These are phyloP conservation scores for Calocera cornea DNA, from an alignment of 768 basidiomycete species.

Conservation along the genomic window DNA sequence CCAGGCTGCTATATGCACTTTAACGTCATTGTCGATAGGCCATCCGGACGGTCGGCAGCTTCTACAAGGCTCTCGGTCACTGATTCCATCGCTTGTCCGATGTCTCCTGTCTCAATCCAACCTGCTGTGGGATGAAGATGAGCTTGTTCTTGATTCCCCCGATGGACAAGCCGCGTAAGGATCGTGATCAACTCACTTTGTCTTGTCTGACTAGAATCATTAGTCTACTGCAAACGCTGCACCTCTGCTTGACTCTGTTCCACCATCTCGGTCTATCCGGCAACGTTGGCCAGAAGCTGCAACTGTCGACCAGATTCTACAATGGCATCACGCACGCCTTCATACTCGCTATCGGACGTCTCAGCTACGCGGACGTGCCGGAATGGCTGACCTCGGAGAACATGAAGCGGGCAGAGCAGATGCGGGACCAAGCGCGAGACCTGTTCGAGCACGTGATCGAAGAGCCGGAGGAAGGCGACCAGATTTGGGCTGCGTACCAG, in stretches of 20 bases:
- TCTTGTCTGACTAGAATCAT: not conserved
- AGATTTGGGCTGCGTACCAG: not conserved
- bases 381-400: slow-evolving; percentile 33
- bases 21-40: slow-evolving; percentile 28
- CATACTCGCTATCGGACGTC: slow-evolving; percentile 59
- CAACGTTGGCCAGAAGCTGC: slow-evolving; percentile 46
- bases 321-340: slow-evolving; percentile 56
- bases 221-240: slow-evolving; percentile 40
- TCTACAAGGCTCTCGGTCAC: slow-evolving; percentile 35
- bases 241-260: slow-evolving; percentile 44
- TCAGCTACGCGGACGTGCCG: slow-evolving; percentile 56
- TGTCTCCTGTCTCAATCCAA: slow-evolving; percentile 40
- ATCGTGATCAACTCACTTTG: slow-evolving; percentile 8
- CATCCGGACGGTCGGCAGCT: slow-evolving; percentile 30
- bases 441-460: not conserved
- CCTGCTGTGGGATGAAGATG: slow-evolving; percentile 55
- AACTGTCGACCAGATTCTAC: slow-evolving; percentile 38
- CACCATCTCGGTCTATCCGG: slow-evolving; percentile 47
- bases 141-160: slow-evolving; percentile 28
- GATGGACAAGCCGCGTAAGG: slow-evolving; percentile 30
- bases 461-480: not conserved
- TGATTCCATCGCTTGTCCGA: slow-evolving; percentile 53
- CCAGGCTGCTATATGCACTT: slow-evolving; percentile 28
- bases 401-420: not conserved
- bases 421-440: not conserved